These are phyloP conservation scores for Murraya koenigii DNA, from an alignment of 345 rosid species.

Conservation along the genomic window DNA sequence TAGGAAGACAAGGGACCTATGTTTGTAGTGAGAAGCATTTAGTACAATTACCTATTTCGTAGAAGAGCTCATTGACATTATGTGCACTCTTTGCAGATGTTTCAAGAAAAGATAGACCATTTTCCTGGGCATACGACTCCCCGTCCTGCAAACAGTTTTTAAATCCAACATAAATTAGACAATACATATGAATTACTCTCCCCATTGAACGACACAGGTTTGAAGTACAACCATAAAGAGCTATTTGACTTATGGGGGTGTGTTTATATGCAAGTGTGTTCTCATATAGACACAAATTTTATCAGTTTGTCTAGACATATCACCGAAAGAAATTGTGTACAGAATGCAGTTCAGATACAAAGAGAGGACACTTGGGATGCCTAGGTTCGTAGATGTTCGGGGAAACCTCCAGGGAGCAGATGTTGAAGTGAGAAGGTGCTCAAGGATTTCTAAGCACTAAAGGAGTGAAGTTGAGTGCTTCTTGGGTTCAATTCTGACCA, in stretches of 20 bases:
- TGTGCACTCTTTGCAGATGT: slow-evolving; percentile 72
- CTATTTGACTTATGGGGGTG: not conserved
- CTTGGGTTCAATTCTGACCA: not conserved
- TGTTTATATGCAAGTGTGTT: not conserved
- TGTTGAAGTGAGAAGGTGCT: not conserved
- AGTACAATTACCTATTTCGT: slow-evolving; percentile 55
- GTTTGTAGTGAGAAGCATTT: not conserved
- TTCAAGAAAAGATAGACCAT: slow-evolving; percentile 63
- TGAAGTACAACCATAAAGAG: not conserved
- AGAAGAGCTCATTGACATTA: slow-evolving; percentile 73
- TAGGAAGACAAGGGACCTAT: not conserved
- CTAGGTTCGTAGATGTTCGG: not conserved
- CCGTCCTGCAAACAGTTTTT: slow-evolving; percentile 47
- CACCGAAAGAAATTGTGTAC: not conserved
- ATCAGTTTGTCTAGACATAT: not conserved
- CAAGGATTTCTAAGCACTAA: not conserved
- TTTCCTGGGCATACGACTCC: slow-evolving; percentile 61
- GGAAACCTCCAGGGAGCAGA: not conserved
- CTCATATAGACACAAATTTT: not conserved
- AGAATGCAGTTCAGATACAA: not conserved
- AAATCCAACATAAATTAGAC: not conserved
- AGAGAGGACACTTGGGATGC: not conserved
- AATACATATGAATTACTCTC: not conserved
- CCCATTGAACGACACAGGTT: not conserved
- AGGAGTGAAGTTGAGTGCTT: not conserved